These are phyloP conservation scores for Saccharum hybrid DNA, from an alignment of 202 grass and related monocot species.

Conservation along the genomic window DNA sequence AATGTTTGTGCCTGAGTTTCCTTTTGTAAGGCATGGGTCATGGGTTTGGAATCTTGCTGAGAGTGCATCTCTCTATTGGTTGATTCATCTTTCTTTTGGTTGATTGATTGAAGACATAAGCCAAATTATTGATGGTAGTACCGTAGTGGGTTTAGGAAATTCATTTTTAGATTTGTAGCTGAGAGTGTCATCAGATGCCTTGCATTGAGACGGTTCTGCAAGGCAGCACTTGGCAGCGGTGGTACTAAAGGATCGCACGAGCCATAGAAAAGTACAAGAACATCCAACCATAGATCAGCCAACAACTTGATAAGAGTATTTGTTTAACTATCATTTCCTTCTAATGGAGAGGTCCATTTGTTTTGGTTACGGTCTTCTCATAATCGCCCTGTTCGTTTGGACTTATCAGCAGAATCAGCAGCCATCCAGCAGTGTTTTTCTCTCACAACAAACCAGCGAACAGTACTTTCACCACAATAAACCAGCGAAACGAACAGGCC, in stretches of 20 bases:
- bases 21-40: neutral
- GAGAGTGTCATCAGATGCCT: constrained; percentile 15
- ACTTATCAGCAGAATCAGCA: too few species aligned
- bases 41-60: constrained; percentile 10
- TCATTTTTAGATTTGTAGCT: constrained; percentile 10
- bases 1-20: neutral
- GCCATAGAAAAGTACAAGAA: constrained; percentile 24
- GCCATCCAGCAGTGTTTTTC: too few species aligned
- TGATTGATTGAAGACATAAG: neutral
- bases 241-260: neutral
- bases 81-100: neutral
- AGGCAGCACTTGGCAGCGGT: constrained; percentile 26
- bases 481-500: too few species aligned
- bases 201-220: neutral
- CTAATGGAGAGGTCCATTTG: neutral
- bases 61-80: neutral
- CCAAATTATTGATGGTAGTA: neutral
- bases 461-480: too few species aligned
- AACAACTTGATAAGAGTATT: neutral
- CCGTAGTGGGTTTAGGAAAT: constrained; percentile 9
- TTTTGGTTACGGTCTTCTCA: neutral
- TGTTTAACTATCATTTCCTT: neutral
- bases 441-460: too few species aligned
- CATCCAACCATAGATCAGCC: neutral
- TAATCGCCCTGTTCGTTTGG: too few species aligned